A percentile compares a stretch with the other conserved stretches of the same genome.
Evolutionary conservation across 1,284 basidiomycete genomes (phyloP).

Genomic region (Trametes pubescens): DNA sequence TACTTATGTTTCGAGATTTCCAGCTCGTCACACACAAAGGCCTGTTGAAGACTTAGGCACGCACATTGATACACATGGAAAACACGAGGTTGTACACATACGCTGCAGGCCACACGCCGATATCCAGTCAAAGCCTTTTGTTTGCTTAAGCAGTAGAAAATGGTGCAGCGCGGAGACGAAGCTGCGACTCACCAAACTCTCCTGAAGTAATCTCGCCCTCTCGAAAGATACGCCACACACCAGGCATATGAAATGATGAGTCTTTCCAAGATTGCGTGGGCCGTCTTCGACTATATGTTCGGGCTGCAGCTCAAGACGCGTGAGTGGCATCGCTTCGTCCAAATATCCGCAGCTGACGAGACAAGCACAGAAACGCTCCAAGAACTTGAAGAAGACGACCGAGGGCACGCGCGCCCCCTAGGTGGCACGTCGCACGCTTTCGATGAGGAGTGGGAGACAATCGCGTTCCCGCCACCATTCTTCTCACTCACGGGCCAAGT

Average conservation of each 20-base stretch:
- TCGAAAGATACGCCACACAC: not conserved
- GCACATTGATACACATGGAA: not conserved
- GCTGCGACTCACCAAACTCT: constrained; percentile 3
- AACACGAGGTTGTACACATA: not conserved
- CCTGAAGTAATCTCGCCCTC: not conserved
- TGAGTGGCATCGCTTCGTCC: not conserved
- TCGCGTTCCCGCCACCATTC: constrained; percentile 9
- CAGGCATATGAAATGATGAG: constrained; percentile 1
- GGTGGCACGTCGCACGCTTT: not conserved
- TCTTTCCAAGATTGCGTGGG: constrained; percentile 14
- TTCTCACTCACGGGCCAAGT: constrained; percentile 19
- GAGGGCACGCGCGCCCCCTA: constrained; percentile 1
- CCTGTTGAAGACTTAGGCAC: not conserved
- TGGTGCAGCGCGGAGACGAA: not conserved
- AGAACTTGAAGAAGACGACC: constrained; percentile 4
- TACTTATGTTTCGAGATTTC: not conserved
- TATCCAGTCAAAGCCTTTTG: constrained; percentile 2
- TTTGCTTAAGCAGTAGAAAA: constrained; percentile 1
- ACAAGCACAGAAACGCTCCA: constrained; percentile 1
- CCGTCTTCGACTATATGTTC: constrained; percentile 20
- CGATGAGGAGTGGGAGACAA: constrained; percentile 11
- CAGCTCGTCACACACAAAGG: not conserved
- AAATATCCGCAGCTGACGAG: not conserved
- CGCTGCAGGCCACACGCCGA: not conserved
- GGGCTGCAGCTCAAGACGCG: constrained; percentile 18